Conservation (phyloP, 495 filamentous ascomycete species). For the Thermochaetoides thermophila region DNA sequence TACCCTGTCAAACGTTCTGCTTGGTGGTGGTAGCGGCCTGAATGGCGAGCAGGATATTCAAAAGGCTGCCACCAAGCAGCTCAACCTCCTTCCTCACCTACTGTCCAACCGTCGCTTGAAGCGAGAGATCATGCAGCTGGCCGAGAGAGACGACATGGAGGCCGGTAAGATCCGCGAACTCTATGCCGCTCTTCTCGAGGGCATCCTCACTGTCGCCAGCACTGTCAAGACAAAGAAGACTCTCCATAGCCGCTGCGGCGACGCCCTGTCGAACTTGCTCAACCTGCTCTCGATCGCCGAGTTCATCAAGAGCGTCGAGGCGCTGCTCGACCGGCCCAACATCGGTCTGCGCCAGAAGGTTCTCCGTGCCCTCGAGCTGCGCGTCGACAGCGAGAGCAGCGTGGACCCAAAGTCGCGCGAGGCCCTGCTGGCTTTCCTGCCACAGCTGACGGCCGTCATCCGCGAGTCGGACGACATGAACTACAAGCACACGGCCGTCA, state of each 20-base stretch:
- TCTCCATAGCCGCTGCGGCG: slow-evolving; percentile 47
- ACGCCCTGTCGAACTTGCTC: slow-evolving; percentile 58
- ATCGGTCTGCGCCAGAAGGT: slow-evolving; percentile 62
- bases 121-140: slow-evolving; percentile 30
- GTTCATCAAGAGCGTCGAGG: slow-evolving; percentile 71
- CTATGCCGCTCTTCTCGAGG: slow-evolving; percentile 58
- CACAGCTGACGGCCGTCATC: slow-evolving; percentile 59
- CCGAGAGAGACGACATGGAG: slow-evolving; percentile 41
- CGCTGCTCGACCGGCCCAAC: slow-evolving; percentile 56
- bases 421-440: slow-evolving; percentile 62
- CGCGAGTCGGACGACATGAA: slow-evolving; percentile 50
- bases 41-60: slow-evolving; percentile 41
- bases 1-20: slow-evolving; percentile 47
- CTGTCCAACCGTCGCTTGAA: slow-evolving; percentile 35
- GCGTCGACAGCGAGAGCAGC: slow-evolving; percentile 52
- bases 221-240: slow-evolving; percentile 42
- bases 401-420: slow-evolving; percentile 48
- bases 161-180: slow-evolving; percentile 45
- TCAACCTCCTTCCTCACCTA: slow-evolving; percentile 42
- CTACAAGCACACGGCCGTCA: slow-evolving; percentile 66
- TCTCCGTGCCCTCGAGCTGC: slow-evolving; percentile 59
- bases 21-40: slow-evolving; percentile 51
- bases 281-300: slow-evolving; percentile 67
- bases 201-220: slow-evolving; percentile 46
- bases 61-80: slow-evolving; percentile 45